These are phyloP conservation scores for Colletotrichum sp. DNA, from an alignment of 2,329 filamentous ascomycete genomes.

Conservation along the genomic window DNA sequence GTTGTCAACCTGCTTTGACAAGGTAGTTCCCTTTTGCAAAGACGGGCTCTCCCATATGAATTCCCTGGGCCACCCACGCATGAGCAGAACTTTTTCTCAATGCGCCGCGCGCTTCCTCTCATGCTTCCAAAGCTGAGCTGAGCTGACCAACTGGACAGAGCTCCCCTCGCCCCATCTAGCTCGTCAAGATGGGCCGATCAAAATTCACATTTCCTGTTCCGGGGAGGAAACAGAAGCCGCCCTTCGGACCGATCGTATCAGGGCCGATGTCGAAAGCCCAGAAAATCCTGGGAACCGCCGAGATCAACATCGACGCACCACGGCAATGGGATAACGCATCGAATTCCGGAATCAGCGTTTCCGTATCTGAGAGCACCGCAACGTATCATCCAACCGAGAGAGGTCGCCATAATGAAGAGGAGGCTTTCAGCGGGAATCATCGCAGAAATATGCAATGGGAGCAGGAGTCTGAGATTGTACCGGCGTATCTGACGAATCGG, in stretches of 20 bases:
- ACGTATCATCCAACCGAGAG: slow-evolving; percentile 34
- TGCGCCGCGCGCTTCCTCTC: neutral
- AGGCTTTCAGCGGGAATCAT: slow-evolving; percentile 19
- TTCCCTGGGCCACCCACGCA: neutral
- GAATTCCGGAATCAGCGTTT: slow-evolving; percentile 49
- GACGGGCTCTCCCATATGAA: neutral
- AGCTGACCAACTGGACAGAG: slow-evolving; percentile 10
- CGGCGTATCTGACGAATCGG: slow-evolving; percentile 30
- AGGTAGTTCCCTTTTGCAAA: slow-evolving; percentile 17
- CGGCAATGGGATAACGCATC: slow-evolving; percentile 49
- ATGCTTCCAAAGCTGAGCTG: neutral
- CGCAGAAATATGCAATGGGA: slow-evolving; percentile 42
- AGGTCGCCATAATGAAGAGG: slow-evolving; percentile 1
- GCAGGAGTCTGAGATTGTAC: slow-evolving; percentile 52
- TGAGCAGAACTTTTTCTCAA: neutral
- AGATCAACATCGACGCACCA: slow-evolving; percentile 46
- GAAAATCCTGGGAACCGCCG: slow-evolving; percentile 52
- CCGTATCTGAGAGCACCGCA: slow-evolving; percentile 42
- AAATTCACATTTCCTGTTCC: slow-evolving; percentile 56
- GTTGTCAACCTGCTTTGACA: slow-evolving; percentile 10
- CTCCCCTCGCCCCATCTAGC: neutral
- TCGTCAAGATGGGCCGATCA: slow-evolving; percentile 40
- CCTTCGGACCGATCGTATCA: slow-evolving; percentile 30
- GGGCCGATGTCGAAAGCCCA: slow-evolving; percentile 55
- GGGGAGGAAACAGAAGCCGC: slow-evolving; percentile 48